These are phyloP conservation scores for Serendipita sp. DNA, from an alignment of 768 basidiomycete species.

Conservation along the genomic window DNA sequence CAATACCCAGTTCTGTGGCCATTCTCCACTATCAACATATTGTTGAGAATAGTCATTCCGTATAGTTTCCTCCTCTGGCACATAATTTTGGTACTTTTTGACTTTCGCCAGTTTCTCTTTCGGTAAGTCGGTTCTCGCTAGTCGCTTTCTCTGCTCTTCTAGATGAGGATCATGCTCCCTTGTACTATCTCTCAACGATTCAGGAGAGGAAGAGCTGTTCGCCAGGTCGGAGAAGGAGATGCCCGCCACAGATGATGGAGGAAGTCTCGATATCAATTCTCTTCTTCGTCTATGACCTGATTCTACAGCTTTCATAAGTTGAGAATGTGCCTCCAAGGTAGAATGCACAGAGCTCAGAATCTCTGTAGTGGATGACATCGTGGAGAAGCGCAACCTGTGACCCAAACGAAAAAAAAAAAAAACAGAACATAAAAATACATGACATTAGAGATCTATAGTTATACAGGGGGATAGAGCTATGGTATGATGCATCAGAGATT, in stretches of 20 bases:
- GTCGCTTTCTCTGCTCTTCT: not conserved
- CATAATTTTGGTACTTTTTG: conserved; percentile 60
- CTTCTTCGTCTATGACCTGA: not conserved
- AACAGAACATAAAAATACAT: not conserved
- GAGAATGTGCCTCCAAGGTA: not conserved
- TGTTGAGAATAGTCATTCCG: conserved; percentile 86
- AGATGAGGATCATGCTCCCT: not conserved
- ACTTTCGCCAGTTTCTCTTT: conserved; percentile 61
- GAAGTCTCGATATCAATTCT: not conserved
- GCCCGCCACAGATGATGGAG: not conserved
- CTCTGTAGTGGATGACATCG: not conserved
- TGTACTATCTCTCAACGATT: not conserved
- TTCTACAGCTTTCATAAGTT: not conserved
- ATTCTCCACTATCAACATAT: conserved; percentile 81
- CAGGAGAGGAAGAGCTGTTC: not conserved
- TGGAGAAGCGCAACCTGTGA: not conserved
- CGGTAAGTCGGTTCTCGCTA: conserved; percentile 29
- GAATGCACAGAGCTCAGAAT: not conserved
- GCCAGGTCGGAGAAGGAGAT: not conserved
- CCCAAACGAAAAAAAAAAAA: too few relatives aligned
- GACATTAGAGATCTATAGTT: not conserved
- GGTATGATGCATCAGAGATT: not conserved
- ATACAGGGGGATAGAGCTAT: not conserved
- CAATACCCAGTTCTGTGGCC: conserved; percentile 87
- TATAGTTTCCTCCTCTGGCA: conserved; percentile 90